Conservation (phyloP, 2,329 filamentous ascomycete genomes). For the Diaporthe eres region DNA sequence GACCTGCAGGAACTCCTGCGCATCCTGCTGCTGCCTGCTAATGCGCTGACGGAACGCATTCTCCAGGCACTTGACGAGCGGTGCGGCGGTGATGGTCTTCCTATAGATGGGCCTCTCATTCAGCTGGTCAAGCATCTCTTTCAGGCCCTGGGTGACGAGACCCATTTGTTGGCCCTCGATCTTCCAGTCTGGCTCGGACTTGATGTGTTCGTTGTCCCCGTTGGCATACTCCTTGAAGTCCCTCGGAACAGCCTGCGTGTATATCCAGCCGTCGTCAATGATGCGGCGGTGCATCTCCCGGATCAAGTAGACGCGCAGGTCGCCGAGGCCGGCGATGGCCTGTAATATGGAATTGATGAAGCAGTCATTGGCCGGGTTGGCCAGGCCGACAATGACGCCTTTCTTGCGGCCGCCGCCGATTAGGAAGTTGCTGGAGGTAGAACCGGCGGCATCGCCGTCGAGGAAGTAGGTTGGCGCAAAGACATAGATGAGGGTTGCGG, state of each 20-base stretch:
- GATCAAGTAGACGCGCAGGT: conserved; percentile 92
- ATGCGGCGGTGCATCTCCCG: conserved; percentile 88
- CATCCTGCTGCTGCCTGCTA: conserved; percentile 95
- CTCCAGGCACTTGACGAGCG: conserved; percentile 88
- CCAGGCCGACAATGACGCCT: conserved; percentile 85
- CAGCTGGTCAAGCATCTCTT: conserved; percentile 91
- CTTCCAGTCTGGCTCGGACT: conserved; percentile 67
- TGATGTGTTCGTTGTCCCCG: conserved; percentile 48
- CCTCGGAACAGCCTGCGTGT: conserved; percentile 72
- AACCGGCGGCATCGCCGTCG: conserved; percentile 79
- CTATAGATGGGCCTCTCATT: conserved; percentile 95
- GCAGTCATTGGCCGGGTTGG: conserved; percentile 94
- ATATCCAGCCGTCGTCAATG: conserved; percentile 84
- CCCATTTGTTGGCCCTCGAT: conserved; percentile 81
- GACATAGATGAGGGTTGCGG: conserved; percentile 95
- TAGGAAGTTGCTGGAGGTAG: conserved; percentile 48
- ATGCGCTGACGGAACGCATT: conserved; percentile 90
- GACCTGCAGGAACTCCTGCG: conserved; percentile 96
- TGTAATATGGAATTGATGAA: conserved; percentile 98
- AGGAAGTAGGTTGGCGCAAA: conserved; percentile 98
- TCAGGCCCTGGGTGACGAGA: conserved; percentile 87
- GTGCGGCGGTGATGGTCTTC: conserved; percentile 91
- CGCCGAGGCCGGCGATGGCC: conserved; percentile 89
- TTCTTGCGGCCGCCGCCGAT: conserved; percentile 72
- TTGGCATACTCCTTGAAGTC: conserved; percentile 44